Conservation (phyloP, 2,329 filamentous ascomycete genomes). For the Sclerotinia spermophila region DNA sequence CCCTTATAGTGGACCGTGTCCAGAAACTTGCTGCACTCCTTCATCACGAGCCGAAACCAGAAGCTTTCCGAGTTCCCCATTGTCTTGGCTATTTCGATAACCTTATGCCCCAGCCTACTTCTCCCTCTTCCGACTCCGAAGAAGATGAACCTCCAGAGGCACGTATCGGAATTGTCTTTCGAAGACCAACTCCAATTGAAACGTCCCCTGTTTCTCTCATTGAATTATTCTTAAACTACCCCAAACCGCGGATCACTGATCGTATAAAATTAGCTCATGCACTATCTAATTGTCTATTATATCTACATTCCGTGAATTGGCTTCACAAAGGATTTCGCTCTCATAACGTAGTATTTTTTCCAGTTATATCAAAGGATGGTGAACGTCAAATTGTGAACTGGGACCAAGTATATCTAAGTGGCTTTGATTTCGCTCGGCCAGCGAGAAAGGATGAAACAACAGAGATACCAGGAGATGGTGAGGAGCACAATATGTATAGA, state of each 20-base stretch:
- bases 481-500: slow-evolving; percentile 48
- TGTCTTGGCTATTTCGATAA: slow-evolving; percentile 52
- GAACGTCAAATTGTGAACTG: slow-evolving; percentile 37
- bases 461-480: slow-evolving; percentile 45
- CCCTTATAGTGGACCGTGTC: slow-evolving; percentile 44
- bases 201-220: slow-evolving; percentile 47
- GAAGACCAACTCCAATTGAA: slow-evolving; percentile 43
- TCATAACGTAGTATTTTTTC: slow-evolving; percentile 52
- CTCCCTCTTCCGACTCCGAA: slow-evolving; percentile 25
- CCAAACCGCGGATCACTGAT: slow-evolving; percentile 49
- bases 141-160: slow-evolving; percentile 43
- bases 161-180: slow-evolving; percentile 53
- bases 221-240: slow-evolving; percentile 42
- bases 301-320: slow-evolving; percentile 54
- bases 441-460: slow-evolving; percentile 49
- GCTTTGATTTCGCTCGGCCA: slow-evolving; percentile 54
- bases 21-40: slow-evolving; percentile 48
- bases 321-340: slow-evolving; percentile 56
- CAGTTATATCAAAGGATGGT: slow-evolving; percentile 20
- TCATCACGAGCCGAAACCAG: slow-evolving; percentile 46
- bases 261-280: slow-evolving; percentile 50
- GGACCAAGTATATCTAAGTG: slow-evolving; percentile 45
- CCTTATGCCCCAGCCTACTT: slow-evolving; percentile 24
- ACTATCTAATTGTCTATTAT: slow-evolving; percentile 51
- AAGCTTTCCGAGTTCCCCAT: slow-evolving; percentile 48